Evolutionary conservation across 345 rosid genomes (phyloP), one percentile per base, ranked within the genome.

Genomic region (Rubroshorea leprosula): DNA sequence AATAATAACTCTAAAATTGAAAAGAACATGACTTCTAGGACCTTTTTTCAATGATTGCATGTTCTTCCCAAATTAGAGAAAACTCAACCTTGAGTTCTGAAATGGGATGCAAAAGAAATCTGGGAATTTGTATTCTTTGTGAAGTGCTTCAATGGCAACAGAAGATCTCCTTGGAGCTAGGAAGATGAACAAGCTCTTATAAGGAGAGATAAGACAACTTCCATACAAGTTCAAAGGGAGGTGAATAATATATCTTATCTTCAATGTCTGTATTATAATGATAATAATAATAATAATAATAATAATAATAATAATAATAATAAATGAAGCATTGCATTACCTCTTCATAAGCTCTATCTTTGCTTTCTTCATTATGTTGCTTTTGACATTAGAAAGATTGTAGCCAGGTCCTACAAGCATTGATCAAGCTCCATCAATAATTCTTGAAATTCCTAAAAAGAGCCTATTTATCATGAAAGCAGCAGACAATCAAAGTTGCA

Each of bases 331-430:
- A n/a, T n/a, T 43, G 3, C 15, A 46, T 65, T 74, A 86, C 97
- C 99, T 82, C 68, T 83, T 82, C 25, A 79, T 83, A 57, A 83
- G 25, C 24, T 93, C 99, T 50, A 85, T 18, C 74, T 82, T 93
- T 14, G 94, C 82, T 71, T 89, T 93, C 85, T 87, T 93, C 97
- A 89, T 83, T 67, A 89, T 71, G 70, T 80, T 89, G 81, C 94
- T 78, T 80, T 83, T 93, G 51, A 54, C 64, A 68, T 84, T 58
- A 45, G 85, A 80, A 54, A 81, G 59, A 61, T 80, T 80, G 75
- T 66, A 83, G 41, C 74, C 82, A 75, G 64, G 50, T 55, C 76
- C 96, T 89, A 76, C 52, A 70, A 64, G 18, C 53, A 22, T 12
- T 21, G 16, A n/a, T 53, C 31, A 17, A 52, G 54, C 12, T 43